Evolutionary conservation across 306 rosid genomes (phyloP).

Genomic region (Calophaca sinica): DNA sequence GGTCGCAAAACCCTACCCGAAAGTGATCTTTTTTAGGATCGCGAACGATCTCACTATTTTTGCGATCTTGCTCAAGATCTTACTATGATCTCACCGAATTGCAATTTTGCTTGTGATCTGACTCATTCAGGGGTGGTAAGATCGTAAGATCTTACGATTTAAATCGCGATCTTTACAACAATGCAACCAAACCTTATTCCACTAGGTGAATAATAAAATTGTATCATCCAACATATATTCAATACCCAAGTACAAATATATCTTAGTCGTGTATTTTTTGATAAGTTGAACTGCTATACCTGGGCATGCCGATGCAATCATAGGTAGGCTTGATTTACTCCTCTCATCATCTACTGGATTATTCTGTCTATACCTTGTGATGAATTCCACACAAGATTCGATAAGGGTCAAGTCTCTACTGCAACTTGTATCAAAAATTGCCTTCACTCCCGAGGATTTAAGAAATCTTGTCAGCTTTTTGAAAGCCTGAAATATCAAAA

Average conservation of each 20-base stretch:
- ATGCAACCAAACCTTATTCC: neutral
- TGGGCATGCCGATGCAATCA: slow-evolving; percentile 99
- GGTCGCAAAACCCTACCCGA: too few relatives aligned
- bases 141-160: too few relatives aligned
- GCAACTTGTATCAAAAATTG: slow-evolving; percentile 90
- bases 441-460: slow-evolving; percentile 91
- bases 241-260: slow-evolving; percentile 11
- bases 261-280: neutral
- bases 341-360: slow-evolving; percentile 57
- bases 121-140: too few relatives aligned
- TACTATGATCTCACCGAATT: too few relatives aligned
- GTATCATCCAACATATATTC: slow-evolving; percentile 32
- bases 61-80: too few relatives aligned
- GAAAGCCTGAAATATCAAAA: slow-evolving; percentile 65
- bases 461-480: slow-evolving; percentile 78
- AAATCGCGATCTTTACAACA: too few relatives aligned
- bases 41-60: too few relatives aligned
- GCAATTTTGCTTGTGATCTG: too few relatives aligned
- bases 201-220: neutral
- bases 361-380: slow-evolving; percentile 70
- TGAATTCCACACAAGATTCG: slow-evolving; percentile 87
- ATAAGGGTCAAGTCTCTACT: slow-evolving; percentile 85
- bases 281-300: slow-evolving; percentile 57
- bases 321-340: slow-evolving; percentile 66
- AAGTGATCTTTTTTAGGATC: too few relatives aligned